Conservation (phyloP, 2,329 filamentous ascomycete genomes). For the Pyrenophora teres region DNA sequence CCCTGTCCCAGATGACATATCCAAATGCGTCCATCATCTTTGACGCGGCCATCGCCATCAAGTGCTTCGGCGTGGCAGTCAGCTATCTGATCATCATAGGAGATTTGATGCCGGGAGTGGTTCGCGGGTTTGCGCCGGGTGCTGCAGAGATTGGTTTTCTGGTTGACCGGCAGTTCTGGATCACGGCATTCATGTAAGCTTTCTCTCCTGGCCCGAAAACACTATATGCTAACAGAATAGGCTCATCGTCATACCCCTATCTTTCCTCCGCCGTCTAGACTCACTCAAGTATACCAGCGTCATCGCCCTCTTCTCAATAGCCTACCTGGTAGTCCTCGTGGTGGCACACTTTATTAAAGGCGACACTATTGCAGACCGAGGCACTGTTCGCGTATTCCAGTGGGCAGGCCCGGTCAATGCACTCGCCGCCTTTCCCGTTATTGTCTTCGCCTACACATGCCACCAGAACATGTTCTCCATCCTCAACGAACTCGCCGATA, state of each 20-base stretch:
- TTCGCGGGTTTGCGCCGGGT: constrained; percentile 74
- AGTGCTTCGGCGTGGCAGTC: constrained; percentile 96
- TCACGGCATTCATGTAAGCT: constrained; percentile 88
- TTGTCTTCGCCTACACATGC: constrained; percentile 99
- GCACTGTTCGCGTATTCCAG: constrained; percentile 73
- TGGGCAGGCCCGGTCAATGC: constrained; percentile 81
- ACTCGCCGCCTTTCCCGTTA: constrained; percentile 86
- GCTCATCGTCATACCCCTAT: constrained; percentile 91
- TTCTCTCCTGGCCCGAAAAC: no score
- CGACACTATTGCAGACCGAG: constrained; percentile 74
- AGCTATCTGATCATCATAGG: constrained; percentile 99
- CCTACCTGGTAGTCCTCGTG: constrained; percentile 89
- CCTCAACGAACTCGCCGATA: constrained; percentile 88
- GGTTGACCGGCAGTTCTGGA: constrained; percentile 93
- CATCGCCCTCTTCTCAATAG: constrained; percentile 87
- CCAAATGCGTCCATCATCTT: constrained; percentile 95
- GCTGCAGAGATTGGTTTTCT: constrained; percentile 72
- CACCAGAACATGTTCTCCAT: constrained; percentile 99
- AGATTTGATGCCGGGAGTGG: constrained; percentile 95
- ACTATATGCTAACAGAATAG: constrained; percentile 48
- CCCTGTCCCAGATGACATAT: constrained; percentile 95
- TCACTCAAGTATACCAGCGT: constrained; percentile 97
- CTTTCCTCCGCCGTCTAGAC: constrained; percentile 87
- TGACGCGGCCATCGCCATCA: constrained; percentile 93
- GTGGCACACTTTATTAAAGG: constrained; percentile 85